Conservation (phyloP, 352 stramenopile genomes). For the Globisporangium carolinianum region DNA sequence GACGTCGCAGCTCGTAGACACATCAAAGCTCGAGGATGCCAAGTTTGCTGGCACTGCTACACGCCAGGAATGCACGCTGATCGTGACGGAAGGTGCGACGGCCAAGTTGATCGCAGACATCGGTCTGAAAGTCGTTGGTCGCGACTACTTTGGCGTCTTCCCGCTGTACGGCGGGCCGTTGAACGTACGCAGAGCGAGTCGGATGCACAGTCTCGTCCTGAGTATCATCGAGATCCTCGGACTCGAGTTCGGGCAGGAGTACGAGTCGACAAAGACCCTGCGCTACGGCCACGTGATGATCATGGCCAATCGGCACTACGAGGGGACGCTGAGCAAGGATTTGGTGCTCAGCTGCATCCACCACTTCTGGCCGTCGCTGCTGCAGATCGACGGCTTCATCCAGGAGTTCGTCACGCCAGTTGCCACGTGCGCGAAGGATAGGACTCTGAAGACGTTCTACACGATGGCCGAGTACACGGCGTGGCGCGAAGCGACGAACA, state of each 20-base stretch:
- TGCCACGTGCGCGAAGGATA: conserved; percentile 93
- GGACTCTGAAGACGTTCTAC: conserved; percentile 91
- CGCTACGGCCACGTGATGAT: conserved; percentile 98
- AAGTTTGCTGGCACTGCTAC: conserved; percentile 93
- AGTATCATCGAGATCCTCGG: conserved; percentile 96
- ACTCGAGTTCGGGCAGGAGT: conserved; percentile 93
- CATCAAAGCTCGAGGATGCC: conserved; percentile 97
- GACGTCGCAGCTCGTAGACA: conserved; percentile 78
- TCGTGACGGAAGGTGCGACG: conserved; percentile 98
- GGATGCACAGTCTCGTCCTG: conserved; percentile 93
- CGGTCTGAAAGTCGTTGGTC: conserved; percentile 92
- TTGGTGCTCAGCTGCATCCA: conserved; percentile 98
- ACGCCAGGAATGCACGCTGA: conserved; percentile 92
- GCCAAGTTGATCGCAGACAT: conserved; percentile 97
- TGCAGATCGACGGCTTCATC: conserved; percentile 88
- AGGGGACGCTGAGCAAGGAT: conserved; percentile 98
- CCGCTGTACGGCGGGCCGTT: conserved; percentile 96
- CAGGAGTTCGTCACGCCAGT: conserved; percentile 97
- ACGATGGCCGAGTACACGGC: conserved; percentile 95
- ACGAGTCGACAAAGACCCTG: conserved; percentile 82
- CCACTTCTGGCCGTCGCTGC: conserved; percentile 95
- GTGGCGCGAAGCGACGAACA: conserved; percentile 86
- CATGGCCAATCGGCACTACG: conserved; percentile 99
- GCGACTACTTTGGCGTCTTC: conserved; percentile 97
- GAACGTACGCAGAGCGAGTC: conserved; percentile 98